Evolutionary conservation across 192 early-diverging fungal genomes (phyloP).

Genomic region (Backusella mclennaniae): DNA sequence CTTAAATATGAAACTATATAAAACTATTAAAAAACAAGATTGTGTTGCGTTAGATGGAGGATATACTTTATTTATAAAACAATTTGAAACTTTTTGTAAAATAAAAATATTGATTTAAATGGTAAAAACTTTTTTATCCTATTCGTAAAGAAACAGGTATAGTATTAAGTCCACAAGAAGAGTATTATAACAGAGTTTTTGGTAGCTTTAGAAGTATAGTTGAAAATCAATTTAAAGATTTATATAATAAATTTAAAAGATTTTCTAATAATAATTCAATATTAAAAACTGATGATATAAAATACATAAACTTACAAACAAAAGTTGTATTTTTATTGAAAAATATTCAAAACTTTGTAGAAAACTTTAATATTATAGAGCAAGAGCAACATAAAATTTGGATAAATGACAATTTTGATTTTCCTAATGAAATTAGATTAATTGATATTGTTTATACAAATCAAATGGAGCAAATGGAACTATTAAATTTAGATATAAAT

Average conservation of each 20-base stretch:
- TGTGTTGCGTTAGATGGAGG: slow-evolving; percentile 2
- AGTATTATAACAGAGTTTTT: neutral
- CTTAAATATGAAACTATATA: neutral
- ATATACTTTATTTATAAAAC: slow-evolving; percentile 11
- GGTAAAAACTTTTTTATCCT: neutral
- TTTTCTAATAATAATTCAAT: slow-evolving; percentile 6
- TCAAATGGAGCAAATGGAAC: too few relatives aligned
- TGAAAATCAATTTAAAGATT: neutral
- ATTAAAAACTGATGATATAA: neutral
- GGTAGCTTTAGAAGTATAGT: neutral
- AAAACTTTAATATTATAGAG: too few relatives aligned
- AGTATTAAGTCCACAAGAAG: neutral
- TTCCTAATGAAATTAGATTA: too few relatives aligned
- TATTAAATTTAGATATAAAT: too few relatives aligned
- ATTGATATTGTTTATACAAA: too few relatives aligned
- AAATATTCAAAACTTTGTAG: too few relatives aligned
- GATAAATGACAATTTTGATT: too few relatives aligned
- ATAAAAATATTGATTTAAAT: neutral
- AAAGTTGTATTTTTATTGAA: too few relatives aligned
- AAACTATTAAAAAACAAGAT: neutral
- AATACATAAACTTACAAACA: too few relatives aligned
- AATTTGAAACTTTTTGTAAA: neutral
- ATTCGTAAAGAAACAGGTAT: neutral
- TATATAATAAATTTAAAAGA: slow-evolving; percentile 8
- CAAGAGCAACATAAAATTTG: too few relatives aligned